Conservation (phyloP, 495 filamentous ascomycete genomes). For the Penicillium tannophilum region DNA sequence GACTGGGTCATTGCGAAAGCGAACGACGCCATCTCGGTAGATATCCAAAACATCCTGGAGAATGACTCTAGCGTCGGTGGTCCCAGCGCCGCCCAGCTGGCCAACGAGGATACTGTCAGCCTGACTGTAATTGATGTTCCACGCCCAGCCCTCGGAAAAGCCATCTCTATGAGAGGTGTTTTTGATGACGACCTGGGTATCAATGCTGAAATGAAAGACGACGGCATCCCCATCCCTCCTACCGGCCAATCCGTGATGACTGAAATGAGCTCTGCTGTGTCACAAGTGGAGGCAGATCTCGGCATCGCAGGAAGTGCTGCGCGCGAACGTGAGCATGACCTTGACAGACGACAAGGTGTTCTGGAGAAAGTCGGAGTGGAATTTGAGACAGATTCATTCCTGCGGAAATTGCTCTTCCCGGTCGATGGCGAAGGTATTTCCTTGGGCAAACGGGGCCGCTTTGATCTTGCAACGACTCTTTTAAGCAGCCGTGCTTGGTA, state of each 20-base stretch:
- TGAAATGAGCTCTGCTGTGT: slow-evolving; percentile 81
- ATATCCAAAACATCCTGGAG: slow-evolving; percentile 68
- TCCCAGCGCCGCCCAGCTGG: slow-evolving; percentile 53
- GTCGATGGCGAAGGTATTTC: slow-evolving; percentile 71
- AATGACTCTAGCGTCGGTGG: slow-evolving; percentile 60
- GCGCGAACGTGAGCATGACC: slow-evolving; percentile 73
- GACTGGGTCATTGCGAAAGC: slow-evolving; percentile 91
- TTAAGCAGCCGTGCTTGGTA: slow-evolving; percentile 92
- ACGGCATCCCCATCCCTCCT: slow-evolving; percentile 73
- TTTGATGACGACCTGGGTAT: slow-evolving; percentile 93
- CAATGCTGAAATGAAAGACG: slow-evolving; percentile 94
- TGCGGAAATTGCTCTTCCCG: slow-evolving; percentile 83
- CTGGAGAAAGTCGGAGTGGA: slow-evolving; percentile 84
- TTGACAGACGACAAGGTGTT: slow-evolving; percentile 78
- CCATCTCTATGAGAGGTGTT: slow-evolving; percentile 79
- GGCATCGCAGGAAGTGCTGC: slow-evolving; percentile 69
- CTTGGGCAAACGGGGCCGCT: slow-evolving; percentile 70
- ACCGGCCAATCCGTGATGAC: slow-evolving; percentile 76
- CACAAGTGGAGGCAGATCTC: slow-evolving; percentile 78
- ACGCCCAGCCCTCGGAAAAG: slow-evolving; percentile 76
- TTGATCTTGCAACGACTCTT: slow-evolving; percentile 69
- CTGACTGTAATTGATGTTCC: slow-evolving; percentile 90
- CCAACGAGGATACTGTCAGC: slow-evolving; percentile 80
- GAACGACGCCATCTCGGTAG: slow-evolving; percentile 81
- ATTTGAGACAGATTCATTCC: slow-evolving; percentile 79